These are phyloP conservation scores for Tricharina praecox DNA, from an alignment of 495 filamentous ascomycete genomes.

Conservation along the genomic window DNA sequence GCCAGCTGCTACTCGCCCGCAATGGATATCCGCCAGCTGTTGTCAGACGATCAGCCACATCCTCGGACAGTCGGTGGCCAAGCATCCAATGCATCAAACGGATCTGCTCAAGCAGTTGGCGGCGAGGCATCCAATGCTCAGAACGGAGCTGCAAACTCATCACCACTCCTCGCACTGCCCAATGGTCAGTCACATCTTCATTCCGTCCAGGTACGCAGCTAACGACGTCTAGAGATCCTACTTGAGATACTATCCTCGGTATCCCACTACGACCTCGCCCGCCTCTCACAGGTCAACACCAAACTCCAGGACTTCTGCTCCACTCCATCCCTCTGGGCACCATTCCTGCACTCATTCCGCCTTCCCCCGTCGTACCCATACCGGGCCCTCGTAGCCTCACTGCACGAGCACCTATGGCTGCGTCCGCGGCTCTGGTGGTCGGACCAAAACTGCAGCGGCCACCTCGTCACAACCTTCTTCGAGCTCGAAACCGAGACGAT, in stretches of 20 bases:
- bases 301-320: slow-evolving; percentile 30
- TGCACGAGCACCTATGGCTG: slow-evolving; percentile 75
- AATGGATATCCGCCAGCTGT: no score
- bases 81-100: no score
- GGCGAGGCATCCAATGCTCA: no score
- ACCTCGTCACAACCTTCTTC: slow-evolving; percentile 55
- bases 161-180: no score
- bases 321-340: slow-evolving; percentile 37
- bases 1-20: no score
- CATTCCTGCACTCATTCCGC: slow-evolving; percentile 32
- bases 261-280: slow-evolving; percentile 31
- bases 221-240: slow-evolving; percentile 31
- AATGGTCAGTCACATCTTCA: no score
- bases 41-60: no score
- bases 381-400: slow-evolving; percentile 43
- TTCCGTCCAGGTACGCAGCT: no score
- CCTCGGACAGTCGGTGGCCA: no score
- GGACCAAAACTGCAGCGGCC: slow-evolving; percentile 50
- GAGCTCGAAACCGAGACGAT: slow-evolving; percentile 56
- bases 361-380: slow-evolving; percentile 42
- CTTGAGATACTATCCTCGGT: slow-evolving; percentile 35
- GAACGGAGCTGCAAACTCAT: no score
- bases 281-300: slow-evolving; percentile 32
- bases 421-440: slow-evolving; percentile 73
- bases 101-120: no score